Evolutionary conservation across 495 filamentous ascomycete genomes (phyloP).

Genomic region (Talaromyces adpressus): DNA sequence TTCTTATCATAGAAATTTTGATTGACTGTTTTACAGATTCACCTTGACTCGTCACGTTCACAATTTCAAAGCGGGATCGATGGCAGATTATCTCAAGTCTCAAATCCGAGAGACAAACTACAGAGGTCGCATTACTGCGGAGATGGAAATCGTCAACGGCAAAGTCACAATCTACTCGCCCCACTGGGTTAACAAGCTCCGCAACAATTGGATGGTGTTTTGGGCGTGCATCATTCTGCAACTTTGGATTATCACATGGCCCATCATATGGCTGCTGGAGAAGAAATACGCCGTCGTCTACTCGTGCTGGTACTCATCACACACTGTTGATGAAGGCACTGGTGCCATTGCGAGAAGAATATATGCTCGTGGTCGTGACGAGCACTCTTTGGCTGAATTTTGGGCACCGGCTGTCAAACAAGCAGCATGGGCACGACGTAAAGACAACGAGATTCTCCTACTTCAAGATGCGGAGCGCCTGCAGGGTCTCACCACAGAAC

Average conservation of each 20-base stretch:
- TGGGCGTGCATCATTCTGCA: slow-evolving; percentile 33
- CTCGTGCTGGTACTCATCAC: slow-evolving; percentile 26
- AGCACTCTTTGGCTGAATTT: slow-evolving; percentile 22
- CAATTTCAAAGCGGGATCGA: slow-evolving; percentile 24
- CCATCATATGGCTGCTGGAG: slow-evolving; percentile 34
- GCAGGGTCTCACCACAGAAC: slow-evolving; percentile 11
- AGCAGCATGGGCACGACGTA: slow-evolving; percentile 14
- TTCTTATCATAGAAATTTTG: background rate
- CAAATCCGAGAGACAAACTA: slow-evolving; percentile 38
- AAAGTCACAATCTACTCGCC: slow-evolving; percentile 36
- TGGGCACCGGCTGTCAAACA: slow-evolving; percentile 34
- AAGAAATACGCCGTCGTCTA: slow-evolving; percentile 31
- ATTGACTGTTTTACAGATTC: slow-evolving; percentile 21
- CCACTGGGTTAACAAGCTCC: slow-evolving; percentile 38
- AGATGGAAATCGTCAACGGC: slow-evolving; percentile 16
- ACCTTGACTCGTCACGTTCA: slow-evolving; percentile 27
- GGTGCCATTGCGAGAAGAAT: background rate
- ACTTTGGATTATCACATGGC: slow-evolving; percentile 40
- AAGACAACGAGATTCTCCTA: slow-evolving; percentile 10
- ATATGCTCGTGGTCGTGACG: slow-evolving; percentile 24
- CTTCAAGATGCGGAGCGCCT: slow-evolving; percentile 12
- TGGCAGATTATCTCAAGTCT: slow-evolving; percentile 27
- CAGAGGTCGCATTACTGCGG: slow-evolving; percentile 25
- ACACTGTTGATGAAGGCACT: slow-evolving; percentile 7
- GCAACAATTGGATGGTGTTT: slow-evolving; percentile 28